Evolutionary conservation across 208 protist species (phyloP).

Genomic region (Wallacemonas rigidus): DNA sequence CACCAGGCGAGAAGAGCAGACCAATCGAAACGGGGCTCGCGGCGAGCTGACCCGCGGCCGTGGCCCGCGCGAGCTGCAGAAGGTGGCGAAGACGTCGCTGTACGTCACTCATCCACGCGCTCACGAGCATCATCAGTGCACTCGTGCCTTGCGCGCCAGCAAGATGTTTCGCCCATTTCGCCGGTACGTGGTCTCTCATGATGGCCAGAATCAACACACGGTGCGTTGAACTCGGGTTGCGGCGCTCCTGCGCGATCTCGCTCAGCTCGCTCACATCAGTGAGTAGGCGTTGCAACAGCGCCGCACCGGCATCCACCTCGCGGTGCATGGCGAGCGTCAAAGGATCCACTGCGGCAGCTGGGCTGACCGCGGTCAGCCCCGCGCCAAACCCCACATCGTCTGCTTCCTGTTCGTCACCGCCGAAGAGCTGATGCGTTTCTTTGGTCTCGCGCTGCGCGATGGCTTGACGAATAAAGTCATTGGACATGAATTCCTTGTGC

Average conservation of each 20-base stretch:
- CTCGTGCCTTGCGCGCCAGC: slow-evolving; percentile 29
- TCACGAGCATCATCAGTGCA: slow-evolving; percentile 38
- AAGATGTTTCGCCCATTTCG: slow-evolving; percentile 76
- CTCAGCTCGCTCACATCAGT: slow-evolving; percentile 73
- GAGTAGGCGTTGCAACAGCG: slow-evolving; percentile 73
- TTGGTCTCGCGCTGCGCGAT: slow-evolving; percentile 31
- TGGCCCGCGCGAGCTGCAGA: slow-evolving; percentile 62
- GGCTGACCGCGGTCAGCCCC: too few species aligned
- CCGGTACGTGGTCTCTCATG: slow-evolving; percentile 82
- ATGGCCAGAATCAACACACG: slow-evolving; percentile 86
- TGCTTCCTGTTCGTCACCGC: background rate
- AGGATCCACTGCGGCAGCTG: slow-evolving; percentile 28
- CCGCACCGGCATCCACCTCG: slow-evolving; percentile 66
- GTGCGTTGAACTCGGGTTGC: slow-evolving; percentile 90
- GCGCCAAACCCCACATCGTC: background rate
- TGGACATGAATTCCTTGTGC: slow-evolving; percentile 27
- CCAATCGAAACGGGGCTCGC: slow-evolving; percentile 88
- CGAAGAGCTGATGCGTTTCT: slow-evolving; percentile 13
- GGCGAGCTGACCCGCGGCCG: slow-evolving; percentile 24
- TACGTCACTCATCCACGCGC: slow-evolving; percentile 65
- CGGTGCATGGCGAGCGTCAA: slow-evolving; percentile 91
- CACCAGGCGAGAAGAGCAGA: slow-evolving; percentile 94
- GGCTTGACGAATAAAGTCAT: slow-evolving; percentile 38
- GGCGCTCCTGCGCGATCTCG: slow-evolving; percentile 59
- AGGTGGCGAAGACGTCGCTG: slow-evolving; percentile 51